phyloP scores from a whole-genome alignment of 768 basidiomycete species.

The Gymnopilus dilepis region DNA sequence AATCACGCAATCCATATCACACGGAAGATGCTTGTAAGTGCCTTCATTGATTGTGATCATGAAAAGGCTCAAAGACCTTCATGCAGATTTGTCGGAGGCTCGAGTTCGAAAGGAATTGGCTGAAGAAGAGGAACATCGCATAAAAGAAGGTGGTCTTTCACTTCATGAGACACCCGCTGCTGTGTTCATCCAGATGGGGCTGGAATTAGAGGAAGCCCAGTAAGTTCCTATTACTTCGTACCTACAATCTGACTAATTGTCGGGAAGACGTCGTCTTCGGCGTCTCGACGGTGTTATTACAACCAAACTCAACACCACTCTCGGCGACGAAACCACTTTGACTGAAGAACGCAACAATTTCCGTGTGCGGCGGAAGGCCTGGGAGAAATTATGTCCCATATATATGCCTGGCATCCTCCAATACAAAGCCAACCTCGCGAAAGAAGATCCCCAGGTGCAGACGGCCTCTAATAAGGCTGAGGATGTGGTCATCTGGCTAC shows the following conservation, averaged over 20 bases:
- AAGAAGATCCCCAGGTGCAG: no score
- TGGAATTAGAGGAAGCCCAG: constrained; percentile 26
- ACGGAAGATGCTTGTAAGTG: constrained; percentile 5
- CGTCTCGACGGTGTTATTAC: background rate
- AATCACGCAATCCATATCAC: constrained; percentile 21
- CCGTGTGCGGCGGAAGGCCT: constrained; percentile 7
- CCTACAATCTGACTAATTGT: background rate
- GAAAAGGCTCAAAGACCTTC: background rate
- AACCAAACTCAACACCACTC: background rate
- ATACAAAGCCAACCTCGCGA: constrained; percentile 1
- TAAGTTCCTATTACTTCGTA: constrained; percentile 8
- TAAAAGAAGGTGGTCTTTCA: constrained; percentile 2
- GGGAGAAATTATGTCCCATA: constrained; percentile 19
- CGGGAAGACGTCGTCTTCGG: background rate
- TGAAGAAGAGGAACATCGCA: background rate
- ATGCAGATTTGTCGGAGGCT: constrained; percentile 2
- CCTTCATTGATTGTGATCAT: background rate
- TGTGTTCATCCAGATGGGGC: constrained; percentile 18
- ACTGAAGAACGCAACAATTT: constrained; percentile 20
- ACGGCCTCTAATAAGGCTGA: no score
- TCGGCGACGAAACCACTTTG: background rate
- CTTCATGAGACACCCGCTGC: constrained; percentile 17
- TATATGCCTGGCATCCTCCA: constrained; percentile 23
- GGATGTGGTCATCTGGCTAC: no score
- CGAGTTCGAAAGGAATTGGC: constrained; percentile 8